Conservation (phyloP, 352 stramenopile species). For the Globisporangium yorkense region DNA sequence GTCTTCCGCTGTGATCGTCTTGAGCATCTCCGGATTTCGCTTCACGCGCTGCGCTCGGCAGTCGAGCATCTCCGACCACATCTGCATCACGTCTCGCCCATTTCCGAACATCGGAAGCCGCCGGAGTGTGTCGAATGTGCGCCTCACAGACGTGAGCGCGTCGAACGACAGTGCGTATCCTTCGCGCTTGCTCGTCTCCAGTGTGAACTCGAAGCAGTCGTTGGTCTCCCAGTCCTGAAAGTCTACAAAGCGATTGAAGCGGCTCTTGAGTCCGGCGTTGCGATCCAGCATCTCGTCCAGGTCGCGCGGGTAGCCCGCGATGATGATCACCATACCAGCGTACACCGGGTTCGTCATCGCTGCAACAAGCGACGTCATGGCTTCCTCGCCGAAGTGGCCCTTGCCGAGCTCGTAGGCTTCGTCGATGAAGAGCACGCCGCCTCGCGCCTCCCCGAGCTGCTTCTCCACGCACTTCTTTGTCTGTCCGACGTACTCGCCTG, state of each 20-base stretch:
- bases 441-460: constrained; percentile 86
- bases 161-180: constrained; percentile 30
- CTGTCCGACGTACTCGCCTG: constrained; percentile 82
- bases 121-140: constrained; percentile 36
- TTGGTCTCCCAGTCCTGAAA: constrained; percentile 85
- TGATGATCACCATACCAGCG: constrained; percentile 83
- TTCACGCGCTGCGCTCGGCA: constrained; percentile 61
- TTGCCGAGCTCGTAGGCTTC: constrained; percentile 91
- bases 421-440: constrained; percentile 92
- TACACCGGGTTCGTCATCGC: constrained; percentile 86
- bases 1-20: constrained; percentile 40
- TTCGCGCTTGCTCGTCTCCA: constrained; percentile 30
- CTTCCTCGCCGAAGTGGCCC: constrained; percentile 74
- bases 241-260: constrained; percentile 86
- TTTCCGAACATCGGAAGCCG: constrained; percentile 61
- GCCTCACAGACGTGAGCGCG: constrained; percentile 19
- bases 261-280: constrained; percentile 88
- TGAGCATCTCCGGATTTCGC: constrained; percentile 29
- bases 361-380: constrained; percentile 86
- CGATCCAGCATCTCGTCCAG: constrained; percentile 87
- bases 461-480: constrained; percentile 87
- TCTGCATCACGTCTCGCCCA: constrained; percentile 55
- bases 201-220: constrained; percentile 73
- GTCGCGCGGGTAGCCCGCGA: constrained; percentile 86
- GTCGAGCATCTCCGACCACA: constrained; percentile 62